These are phyloP conservation scores for Cinnamomum chago DNA, from an alignment of 164 flowering plant species.

Conservation along the genomic window DNA sequence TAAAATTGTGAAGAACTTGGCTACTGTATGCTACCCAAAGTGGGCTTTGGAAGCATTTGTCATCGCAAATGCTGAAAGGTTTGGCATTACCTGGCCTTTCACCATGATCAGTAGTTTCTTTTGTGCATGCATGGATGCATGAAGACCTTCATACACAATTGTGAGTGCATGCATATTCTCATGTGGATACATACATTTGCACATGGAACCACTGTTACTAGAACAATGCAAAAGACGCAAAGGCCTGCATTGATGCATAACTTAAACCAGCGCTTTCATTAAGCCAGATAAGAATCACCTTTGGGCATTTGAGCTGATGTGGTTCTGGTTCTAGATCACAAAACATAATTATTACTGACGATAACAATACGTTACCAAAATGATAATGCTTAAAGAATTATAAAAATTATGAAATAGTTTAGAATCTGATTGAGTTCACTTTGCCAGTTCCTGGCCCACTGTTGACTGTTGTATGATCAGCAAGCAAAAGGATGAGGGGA, in stretches of 20 bases:
- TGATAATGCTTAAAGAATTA: background rate
- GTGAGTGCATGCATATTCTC: background rate
- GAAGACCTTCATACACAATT: background rate
- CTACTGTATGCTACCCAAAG: conserved; percentile 70
- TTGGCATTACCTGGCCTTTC: conserved; percentile 8
- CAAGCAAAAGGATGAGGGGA: no score
- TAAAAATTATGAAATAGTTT: background rate
- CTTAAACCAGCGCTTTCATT: background rate
- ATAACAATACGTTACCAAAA: background rate
- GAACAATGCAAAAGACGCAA: background rate
- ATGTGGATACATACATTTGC: background rate
- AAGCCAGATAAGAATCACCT: no score
- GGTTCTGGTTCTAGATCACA: background rate
- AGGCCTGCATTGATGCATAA: background rate
- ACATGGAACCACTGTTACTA: background rate
- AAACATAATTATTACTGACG: background rate
- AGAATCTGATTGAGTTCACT: background rate
- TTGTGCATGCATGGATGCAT: background rate
- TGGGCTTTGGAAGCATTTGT: conserved; percentile 97
- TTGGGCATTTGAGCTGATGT: background rate
- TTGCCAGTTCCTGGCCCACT: no score
- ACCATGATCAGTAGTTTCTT: background rate
- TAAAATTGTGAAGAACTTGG: conserved; percentile 27
- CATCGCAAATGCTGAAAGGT: conserved; percentile 88
- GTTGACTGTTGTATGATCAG: no score